These are phyloP conservation scores for Rosa hybrid DNA, from an alignment of 331 rosid species.

Conservation along the genomic window DNA sequence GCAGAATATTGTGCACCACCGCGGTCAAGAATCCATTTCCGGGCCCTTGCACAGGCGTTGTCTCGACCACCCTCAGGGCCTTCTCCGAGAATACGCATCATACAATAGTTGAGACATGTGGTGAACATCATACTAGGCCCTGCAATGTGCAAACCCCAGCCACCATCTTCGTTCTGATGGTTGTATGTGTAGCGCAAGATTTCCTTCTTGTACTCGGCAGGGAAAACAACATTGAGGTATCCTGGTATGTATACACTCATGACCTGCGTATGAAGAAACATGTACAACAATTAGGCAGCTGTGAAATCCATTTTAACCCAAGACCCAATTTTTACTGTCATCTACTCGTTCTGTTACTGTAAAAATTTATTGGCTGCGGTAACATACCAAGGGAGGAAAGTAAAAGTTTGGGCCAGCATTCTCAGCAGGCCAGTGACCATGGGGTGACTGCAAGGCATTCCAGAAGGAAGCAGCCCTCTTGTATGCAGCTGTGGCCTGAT, in stretches of 20 bases:
- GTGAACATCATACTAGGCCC: conserved; percentile 64
- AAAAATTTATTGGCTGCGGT: background rate
- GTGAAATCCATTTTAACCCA: background rate
- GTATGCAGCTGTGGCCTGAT: conserved; percentile 28
- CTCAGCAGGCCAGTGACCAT: conserved; percentile 38
- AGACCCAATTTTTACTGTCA: background rate
- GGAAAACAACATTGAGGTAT: conserved; percentile 17
- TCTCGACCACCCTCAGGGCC: conserved; percentile 52
- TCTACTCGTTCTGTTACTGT: background rate
- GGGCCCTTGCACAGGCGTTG: conserved; percentile 58
- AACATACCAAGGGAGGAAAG: conserved; percentile 28
- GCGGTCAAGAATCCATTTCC: conserved; percentile 76
- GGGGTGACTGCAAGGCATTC: conserved; percentile 32
- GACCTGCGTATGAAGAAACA: conserved; percentile 11
- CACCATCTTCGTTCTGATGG: conserved; percentile 66
- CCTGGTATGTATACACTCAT: conserved; percentile 28
- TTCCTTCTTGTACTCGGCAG: conserved; percentile 19
- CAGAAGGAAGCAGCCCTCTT: conserved; percentile 30
- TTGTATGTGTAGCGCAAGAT: conserved; percentile 24
- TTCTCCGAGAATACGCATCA: conserved; percentile 60
- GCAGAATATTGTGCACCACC: conserved; percentile 62
- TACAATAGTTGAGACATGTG: conserved; percentile 57
- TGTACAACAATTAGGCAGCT: background rate
- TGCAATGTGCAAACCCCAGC: conserved; percentile 70
- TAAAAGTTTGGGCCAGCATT: conserved; percentile 22